Conservation (phyloP, 805 yeast genomes). For the Debaryomyces tyrocola region DNA sequence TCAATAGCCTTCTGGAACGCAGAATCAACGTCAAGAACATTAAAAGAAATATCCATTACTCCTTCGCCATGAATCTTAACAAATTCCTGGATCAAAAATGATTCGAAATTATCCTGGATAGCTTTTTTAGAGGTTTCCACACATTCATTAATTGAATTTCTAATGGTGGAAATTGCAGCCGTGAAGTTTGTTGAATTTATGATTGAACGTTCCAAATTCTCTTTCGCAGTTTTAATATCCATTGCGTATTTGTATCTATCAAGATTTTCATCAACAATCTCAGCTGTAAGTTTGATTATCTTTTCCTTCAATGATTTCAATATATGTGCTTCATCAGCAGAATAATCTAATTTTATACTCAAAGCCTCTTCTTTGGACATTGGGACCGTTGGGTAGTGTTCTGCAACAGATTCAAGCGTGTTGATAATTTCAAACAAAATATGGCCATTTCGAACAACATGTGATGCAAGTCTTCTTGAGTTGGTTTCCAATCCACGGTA, state of each 20-base stretch:
- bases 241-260: slow-evolving; percentile 5
- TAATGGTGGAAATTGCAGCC: slow-evolving; percentile 8
- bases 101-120: slow-evolving; percentile 16
- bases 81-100: slow-evolving; percentile 21
- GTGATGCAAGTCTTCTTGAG: slow-evolving; percentile 51
- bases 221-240: slow-evolving; percentile 1
- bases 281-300: slow-evolving; percentile 32
- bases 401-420: slow-evolving; percentile 30
- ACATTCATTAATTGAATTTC: slow-evolving; percentile 11
- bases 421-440: slow-evolving; percentile 51
- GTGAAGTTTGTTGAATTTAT: slow-evolving; percentile 11
- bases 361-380: slow-evolving; percentile 12
- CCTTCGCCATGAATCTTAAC: slow-evolving; percentile 67
- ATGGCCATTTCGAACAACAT: slow-evolving; percentile 60
- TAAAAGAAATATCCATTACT: slow-evolving; percentile 73
- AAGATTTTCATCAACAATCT: slow-evolving; percentile 35
- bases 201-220: slow-evolving; percentile 11
- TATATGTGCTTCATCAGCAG: background rate
- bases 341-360: slow-evolving; percentile 15
- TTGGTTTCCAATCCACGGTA: slow-evolving; percentile 70
- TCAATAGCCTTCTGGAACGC: slow-evolving; percentile 47
- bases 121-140: slow-evolving; percentile 15
- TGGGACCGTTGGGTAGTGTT: slow-evolving; percentile 10
- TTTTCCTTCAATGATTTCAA: slow-evolving; percentile 7
- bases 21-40: slow-evolving; percentile 50